Percentiles rank a stretch among this genome's conserved stretches.
phyloP scores from a whole-genome alignment of 805 yeast species.

The Hanseniaspora lindneri region DNA sequence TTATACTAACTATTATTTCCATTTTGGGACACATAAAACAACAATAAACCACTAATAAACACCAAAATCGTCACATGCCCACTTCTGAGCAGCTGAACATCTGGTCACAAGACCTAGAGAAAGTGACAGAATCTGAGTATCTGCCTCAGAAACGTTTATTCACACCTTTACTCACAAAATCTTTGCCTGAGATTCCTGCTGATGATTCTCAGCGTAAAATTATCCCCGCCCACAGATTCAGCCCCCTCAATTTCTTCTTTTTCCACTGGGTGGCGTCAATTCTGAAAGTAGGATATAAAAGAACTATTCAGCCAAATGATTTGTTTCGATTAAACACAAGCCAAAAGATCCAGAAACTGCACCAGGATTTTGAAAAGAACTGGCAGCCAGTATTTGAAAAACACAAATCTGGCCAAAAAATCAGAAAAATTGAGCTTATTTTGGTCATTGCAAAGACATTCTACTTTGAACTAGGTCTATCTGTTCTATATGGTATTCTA shows the following conservation, averaged over 20 bases:
- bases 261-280: constrained; percentile 53
- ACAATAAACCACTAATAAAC: no score
- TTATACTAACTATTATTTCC: no score
- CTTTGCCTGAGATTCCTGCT: constrained; percentile 40
- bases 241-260: constrained; percentile 23
- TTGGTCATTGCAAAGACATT: constrained; percentile 41
- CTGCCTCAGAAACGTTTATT: constrained; percentile 39
- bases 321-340: constrained; percentile 33
- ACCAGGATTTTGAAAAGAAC: constrained; percentile 25
- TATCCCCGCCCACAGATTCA: constrained; percentile 34
- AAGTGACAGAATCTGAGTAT: constrained; percentile 29
- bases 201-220: constrained; percentile 37
- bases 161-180: constrained; percentile 38
- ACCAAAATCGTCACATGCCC: background rate
- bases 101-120: constrained; percentile 24
- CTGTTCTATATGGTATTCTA: constrained; percentile 33
- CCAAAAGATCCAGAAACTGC: constrained; percentile 30
- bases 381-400: constrained; percentile 22
- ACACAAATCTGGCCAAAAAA: constrained; percentile 28
- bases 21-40: no score
- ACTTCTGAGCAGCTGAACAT: background rate
- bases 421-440: constrained; percentile 33
- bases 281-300: constrained; percentile 47
- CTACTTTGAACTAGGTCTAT: constrained; percentile 33
- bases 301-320: constrained; percentile 49